These are phyloP conservation scores for Hypoxylon sp. DNA, from an alignment of 2,329 filamentous ascomycete species.

Conservation along the genomic window DNA sequence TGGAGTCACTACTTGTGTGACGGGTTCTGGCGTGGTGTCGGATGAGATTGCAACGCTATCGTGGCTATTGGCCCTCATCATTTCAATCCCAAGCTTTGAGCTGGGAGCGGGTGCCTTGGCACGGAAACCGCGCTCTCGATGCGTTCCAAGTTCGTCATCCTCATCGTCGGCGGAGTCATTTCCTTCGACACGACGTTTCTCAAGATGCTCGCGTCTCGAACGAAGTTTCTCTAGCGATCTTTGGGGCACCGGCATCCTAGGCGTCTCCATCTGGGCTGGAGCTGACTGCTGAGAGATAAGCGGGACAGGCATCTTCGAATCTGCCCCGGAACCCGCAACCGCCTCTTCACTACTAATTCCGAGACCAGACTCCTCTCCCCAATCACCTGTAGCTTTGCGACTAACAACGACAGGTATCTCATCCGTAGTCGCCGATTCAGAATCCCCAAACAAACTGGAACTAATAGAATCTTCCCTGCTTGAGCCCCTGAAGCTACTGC, in stretches of 20 bases:
- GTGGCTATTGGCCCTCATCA: conserved; percentile 97
- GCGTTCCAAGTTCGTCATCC: conserved; percentile 86
- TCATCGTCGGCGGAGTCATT: conserved; percentile 93
- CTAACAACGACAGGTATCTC: conserved; percentile 82
- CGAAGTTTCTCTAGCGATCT: conserved; percentile 80
- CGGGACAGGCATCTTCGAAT: conserved; percentile 61
- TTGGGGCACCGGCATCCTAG: conserved; percentile 62
- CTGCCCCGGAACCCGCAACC: conserved; percentile 51
- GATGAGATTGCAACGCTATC: conserved; percentile 76
- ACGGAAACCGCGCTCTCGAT: conserved; percentile 57
- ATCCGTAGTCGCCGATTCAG: conserved; percentile 81
- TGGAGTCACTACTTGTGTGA: conserved; percentile 66
- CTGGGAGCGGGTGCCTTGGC: conserved; percentile 73
- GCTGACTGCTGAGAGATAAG: conserved; percentile 74
- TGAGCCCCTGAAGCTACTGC: conserved; percentile 79
- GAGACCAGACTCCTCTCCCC: conserved; percentile 78
- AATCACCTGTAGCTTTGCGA: conserved; percentile 80
- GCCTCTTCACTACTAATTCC: conserved; percentile 78
- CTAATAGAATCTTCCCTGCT: conserved; percentile 91
- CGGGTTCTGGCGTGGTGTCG: conserved; percentile 64
- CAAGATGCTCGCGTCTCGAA: conserved; percentile 79
- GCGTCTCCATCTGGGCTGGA: conserved; percentile 69
- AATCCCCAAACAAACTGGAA: conserved; percentile 88
- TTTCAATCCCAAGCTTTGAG: conserved; percentile 93
- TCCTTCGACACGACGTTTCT: conserved; percentile 79